Percentiles rank a stretch among this genome's conserved stretches.
phyloP scores from a whole-genome alignment of 2,329 filamentous ascomycete species.

The Colletotrichum lini region DNA sequence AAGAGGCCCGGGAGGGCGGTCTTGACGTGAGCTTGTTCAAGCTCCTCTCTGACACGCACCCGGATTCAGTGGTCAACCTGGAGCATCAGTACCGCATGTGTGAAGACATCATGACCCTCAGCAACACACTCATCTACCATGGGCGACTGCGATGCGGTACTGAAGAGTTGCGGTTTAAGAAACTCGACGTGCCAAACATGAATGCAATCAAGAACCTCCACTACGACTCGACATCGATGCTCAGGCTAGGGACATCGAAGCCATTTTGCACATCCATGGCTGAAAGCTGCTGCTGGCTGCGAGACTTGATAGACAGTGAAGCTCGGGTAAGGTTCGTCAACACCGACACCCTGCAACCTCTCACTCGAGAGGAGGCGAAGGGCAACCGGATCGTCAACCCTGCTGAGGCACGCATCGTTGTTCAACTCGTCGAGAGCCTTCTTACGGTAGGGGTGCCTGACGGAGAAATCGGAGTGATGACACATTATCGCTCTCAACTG shows the following conservation, averaged over 20 bases:
- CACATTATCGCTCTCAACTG: conserved; percentile 94
- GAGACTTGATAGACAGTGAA: conserved; percentile 76
- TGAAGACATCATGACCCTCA: conserved; percentile 94
- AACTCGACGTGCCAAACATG: conserved; percentile 78
- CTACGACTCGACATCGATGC: conserved; percentile 64
- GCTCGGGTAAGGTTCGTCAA: conserved; percentile 90
- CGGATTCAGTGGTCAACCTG: conserved; percentile 88
- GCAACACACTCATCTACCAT: conserved; percentile 94
- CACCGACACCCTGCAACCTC: conserved; percentile 80
- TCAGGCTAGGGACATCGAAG: conserved; percentile 56
- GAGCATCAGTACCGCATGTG: conserved; percentile 99
- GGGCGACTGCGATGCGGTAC: conserved; percentile 92
- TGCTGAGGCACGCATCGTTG: conserved; percentile 82
- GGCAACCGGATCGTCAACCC: conserved; percentile 92
- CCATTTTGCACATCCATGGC: conserved; percentile 69
- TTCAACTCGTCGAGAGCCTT: conserved; percentile 85
- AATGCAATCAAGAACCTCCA: conserved; percentile 72
- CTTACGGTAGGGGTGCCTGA: conserved; percentile 82
- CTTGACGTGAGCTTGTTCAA: conserved; percentile 96
- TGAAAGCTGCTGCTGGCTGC: conserved; percentile 79
- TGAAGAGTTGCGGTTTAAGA: conserved; percentile 77
- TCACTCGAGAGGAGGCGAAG: conserved; percentile 78
- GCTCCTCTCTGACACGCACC: conserved; percentile 89
- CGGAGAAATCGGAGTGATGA: conserved; percentile 91
- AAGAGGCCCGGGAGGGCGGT: conserved; percentile 86